phyloP scores from a whole-genome alignment of 306 rosid genomes.

The Geum urbanum region DNA sequence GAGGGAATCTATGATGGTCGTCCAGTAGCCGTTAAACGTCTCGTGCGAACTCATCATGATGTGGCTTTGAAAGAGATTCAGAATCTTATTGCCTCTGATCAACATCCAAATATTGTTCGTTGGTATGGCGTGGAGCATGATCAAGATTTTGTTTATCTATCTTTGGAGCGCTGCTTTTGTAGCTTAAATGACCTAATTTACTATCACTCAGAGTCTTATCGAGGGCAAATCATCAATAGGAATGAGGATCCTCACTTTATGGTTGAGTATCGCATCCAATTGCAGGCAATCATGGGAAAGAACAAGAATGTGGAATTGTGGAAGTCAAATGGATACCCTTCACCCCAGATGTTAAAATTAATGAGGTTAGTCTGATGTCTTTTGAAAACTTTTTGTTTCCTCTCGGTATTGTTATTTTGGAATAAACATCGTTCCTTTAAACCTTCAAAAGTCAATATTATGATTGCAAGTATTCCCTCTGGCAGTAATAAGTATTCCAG shows the following conservation, averaged over 20 bases:
- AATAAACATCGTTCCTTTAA: neutral
- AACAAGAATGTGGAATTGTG: slow-evolving; percentile 38
- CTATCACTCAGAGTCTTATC: slow-evolving; percentile 31
- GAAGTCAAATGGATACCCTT: slow-evolving; percentile 58
- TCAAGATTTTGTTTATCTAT: slow-evolving; percentile 68
- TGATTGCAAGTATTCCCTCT: neutral
- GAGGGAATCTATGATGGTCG: slow-evolving; percentile 67
- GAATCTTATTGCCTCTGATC: slow-evolving; percentile 64
- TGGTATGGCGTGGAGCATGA: slow-evolving; percentile 77
- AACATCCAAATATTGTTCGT: slow-evolving; percentile 70
- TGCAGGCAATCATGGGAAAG: slow-evolving; percentile 15
- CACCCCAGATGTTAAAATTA: slow-evolving; percentile 48
- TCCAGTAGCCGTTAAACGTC: slow-evolving; percentile 75
- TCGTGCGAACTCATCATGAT: slow-evolving; percentile 60
- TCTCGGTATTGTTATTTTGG: neutral
- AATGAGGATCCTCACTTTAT: slow-evolving; percentile 13
- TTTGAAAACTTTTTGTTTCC: neutral
- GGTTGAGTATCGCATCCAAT: slow-evolving; percentile 14
- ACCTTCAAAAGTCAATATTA: neutral
- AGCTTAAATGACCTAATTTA: slow-evolving; percentile 57
- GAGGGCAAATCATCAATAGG: slow-evolving; percentile 18
- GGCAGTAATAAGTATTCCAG: neutral
- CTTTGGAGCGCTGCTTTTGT: slow-evolving; percentile 64
- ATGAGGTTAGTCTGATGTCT: slow-evolving; percentile 53
- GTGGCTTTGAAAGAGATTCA: slow-evolving; percentile 63